Percentiles rank a stretch among this genome's conserved stretches.
Evolutionary conservation across 495 filamentous ascomycete species (phyloP).

Genomic region (Penicillium daleae): DNA sequence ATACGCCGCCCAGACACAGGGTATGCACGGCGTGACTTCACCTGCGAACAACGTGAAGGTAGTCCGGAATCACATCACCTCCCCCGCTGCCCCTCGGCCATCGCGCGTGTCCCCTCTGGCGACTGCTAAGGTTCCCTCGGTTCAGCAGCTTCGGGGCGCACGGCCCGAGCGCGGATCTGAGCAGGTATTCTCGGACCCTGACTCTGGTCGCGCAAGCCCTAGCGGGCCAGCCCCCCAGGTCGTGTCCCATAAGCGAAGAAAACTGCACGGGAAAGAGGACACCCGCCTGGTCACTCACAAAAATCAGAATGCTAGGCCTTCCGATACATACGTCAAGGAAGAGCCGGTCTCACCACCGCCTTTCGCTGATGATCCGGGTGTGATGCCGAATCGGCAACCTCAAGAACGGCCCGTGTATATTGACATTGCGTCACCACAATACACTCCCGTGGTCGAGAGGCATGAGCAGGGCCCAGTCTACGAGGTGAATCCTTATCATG

Average conservation of each 20-base stretch:
- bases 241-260: slow-evolving; percentile 54
- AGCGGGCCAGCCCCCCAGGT: slow-evolving; percentile 36
- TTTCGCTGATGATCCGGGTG: slow-evolving; percentile 56
- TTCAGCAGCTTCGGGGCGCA: slow-evolving; percentile 36
- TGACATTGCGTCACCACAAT: slow-evolving; percentile 53
- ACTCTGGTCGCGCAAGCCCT: slow-evolving; percentile 42
- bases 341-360: slow-evolving; percentile 86
- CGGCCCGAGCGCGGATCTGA: slow-evolving; percentile 32
- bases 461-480: slow-evolving; percentile 42
- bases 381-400: slow-evolving; percentile 45
- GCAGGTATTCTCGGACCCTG: slow-evolving; percentile 31
- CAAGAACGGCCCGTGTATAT: slow-evolving; percentile 53
- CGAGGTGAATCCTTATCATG: slow-evolving; percentile 41
- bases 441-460: slow-evolving; percentile 44
- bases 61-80: slow-evolving; percentile 64
- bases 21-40: slow-evolving; percentile 30
- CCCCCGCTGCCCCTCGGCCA: slow-evolving; percentile 80
- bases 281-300: slow-evolving; percentile 34
- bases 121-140: slow-evolving; percentile 60
- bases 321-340: slow-evolving; percentile 74
- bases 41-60: slow-evolving; percentile 48
- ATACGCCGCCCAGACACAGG: slow-evolving; percentile 25
- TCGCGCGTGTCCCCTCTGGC: slow-evolving; percentile 79
- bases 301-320: slow-evolving; percentile 35
- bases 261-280: slow-evolving; percentile 40